Percentiles rank a stretch among this genome's conserved stretches.
phyloP scores from a whole-genome alignment of 257 asterid species.

The Eucommia ulmoides region DNA sequence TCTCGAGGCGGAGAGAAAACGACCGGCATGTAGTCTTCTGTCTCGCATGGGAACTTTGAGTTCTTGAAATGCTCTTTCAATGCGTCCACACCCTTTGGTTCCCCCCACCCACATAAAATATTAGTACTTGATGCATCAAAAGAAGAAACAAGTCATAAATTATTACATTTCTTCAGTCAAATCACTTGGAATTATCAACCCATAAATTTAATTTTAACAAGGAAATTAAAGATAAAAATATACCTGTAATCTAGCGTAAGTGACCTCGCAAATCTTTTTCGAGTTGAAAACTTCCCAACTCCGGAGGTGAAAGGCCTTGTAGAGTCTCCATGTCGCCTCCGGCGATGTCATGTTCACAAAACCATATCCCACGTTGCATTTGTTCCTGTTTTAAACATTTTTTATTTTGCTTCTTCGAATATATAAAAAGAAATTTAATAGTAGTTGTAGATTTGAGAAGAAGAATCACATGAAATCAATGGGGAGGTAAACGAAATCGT shows the following conservation, averaged over 20 bases:
- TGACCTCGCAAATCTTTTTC: constrained; percentile 82
- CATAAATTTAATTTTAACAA: background rate
- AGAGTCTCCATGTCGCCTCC: constrained; percentile 73
- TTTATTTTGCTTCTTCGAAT: too few species aligned
- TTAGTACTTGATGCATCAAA: too few species aligned
- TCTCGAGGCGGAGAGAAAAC: constrained; percentile 82
- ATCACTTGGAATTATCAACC: too few species aligned
- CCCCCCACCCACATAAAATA: too few species aligned
- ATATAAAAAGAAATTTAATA: too few species aligned
- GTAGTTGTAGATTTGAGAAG: too few species aligned
- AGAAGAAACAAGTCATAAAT: too few species aligned
- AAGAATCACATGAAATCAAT: constrained; percentile 84
- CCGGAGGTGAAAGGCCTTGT: constrained; percentile 86
- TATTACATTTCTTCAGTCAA: too few species aligned
- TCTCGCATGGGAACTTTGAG: constrained; percentile 80
- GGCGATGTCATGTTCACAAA: constrained; percentile 99
- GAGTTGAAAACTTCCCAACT: constrained; percentile 97
- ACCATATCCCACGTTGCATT: constrained; percentile 97
- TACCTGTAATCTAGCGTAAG: constrained; percentile 96
- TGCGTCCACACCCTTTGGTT: constrained; percentile 65
- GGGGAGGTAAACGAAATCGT: constrained; percentile 93
- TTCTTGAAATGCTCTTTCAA: constrained; percentile 88
- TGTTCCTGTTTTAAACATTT: too few species aligned
- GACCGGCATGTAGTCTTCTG: constrained; percentile 89
- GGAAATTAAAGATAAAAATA: background rate